These are phyloP conservation scores for Castanospermum australe DNA, from an alignment of 306 rosid genomes.

Conservation along the genomic window DNA sequence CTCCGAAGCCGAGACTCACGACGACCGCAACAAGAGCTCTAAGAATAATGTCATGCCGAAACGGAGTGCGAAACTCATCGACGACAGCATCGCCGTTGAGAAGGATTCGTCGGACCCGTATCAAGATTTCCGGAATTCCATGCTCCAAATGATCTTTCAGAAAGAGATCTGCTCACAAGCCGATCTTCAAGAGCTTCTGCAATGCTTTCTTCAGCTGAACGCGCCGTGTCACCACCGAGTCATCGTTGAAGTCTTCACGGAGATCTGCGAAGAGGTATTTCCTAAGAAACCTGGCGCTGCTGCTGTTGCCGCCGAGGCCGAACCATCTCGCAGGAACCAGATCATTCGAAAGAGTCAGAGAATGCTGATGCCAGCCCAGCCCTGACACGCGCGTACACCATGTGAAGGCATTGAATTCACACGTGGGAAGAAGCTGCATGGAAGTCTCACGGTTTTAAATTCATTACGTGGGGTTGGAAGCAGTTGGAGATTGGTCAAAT, in stretches of 20 bases:
- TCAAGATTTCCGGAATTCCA: constrained; percentile 44
- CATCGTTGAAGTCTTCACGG: constrained; percentile 45
- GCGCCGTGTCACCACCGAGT: constrained; percentile 41
- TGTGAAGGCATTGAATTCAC: constrained; percentile 35
- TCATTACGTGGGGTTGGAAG: neutral
- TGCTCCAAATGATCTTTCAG: constrained; percentile 57
- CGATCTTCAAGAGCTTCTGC: constrained; percentile 51
- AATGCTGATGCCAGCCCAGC: neutral
- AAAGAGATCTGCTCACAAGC: constrained; percentile 39
- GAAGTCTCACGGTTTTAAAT: neutral
- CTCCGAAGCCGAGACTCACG: constrained; percentile 22
- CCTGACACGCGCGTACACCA: constrained; percentile 5
- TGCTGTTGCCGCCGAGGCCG: neutral
- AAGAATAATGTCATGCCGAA: neutral
- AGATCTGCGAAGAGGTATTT: constrained; percentile 44
- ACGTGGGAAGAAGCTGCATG: constrained; percentile 30
- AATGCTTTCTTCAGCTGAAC: constrained; percentile 53
- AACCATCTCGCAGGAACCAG: neutral
- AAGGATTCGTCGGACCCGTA: constrained; percentile 46
- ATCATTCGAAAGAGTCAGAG: neutral
- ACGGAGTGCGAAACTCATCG: constrained; percentile 7
- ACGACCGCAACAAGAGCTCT: neutral
- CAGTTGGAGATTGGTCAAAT: neutral
- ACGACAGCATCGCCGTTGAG: constrained; percentile 44
- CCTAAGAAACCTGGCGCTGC: constrained; percentile 8